These are phyloP conservation scores for Aegilops sharonensis DNA, from an alignment of 176 grass and related monocot species.

Conservation along the genomic window DNA sequence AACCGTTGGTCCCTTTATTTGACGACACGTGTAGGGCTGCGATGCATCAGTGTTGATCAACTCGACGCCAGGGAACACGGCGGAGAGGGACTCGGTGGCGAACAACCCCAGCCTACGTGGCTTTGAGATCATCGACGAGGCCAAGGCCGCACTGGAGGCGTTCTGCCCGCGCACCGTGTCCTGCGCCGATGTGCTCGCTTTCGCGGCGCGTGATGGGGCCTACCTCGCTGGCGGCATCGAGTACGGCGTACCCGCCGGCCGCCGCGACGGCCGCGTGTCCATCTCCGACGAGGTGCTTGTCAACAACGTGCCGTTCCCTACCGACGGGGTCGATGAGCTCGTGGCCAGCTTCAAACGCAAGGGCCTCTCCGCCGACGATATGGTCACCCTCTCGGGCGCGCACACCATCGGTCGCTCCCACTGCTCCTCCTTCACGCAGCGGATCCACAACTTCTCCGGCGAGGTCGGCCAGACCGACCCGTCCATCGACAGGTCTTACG, in stretches of 20 bases:
- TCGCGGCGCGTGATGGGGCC: constrained; percentile 41
- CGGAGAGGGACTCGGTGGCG: constrained; percentile 34
- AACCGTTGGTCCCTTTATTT: not conserved
- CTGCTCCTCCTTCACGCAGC: constrained; percentile 45
- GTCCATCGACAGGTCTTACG: not conserved
- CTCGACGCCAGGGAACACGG: constrained; percentile 27
- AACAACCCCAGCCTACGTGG: constrained; percentile 65
- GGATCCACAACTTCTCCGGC: constrained; percentile 35
- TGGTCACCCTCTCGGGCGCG: constrained; percentile 50
- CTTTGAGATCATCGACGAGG: constrained; percentile 52
- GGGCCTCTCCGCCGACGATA: constrained; percentile 24
- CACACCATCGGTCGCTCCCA: constrained; percentile 56
- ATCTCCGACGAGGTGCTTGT: not conserved
- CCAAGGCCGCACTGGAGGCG: constrained; percentile 49
- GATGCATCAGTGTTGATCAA: constrained; percentile 52
- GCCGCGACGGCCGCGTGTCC: constrained; percentile 57
- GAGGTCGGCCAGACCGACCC: constrained; percentile 13
- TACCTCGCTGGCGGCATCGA: constrained; percentile 33
- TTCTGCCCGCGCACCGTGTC: constrained; percentile 59
- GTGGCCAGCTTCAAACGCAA: constrained; percentile 23
- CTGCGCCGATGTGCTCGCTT: constrained; percentile 59
- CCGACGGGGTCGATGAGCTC: not conserved
- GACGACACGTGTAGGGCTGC: constrained; percentile 28
- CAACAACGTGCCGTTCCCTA: constrained; percentile 31
- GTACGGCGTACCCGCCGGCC: constrained; percentile 36